These are phyloP conservation scores for Rubia balearica DNA, from an alignment of 305 asterid species.

Conservation along the genomic window DNA sequence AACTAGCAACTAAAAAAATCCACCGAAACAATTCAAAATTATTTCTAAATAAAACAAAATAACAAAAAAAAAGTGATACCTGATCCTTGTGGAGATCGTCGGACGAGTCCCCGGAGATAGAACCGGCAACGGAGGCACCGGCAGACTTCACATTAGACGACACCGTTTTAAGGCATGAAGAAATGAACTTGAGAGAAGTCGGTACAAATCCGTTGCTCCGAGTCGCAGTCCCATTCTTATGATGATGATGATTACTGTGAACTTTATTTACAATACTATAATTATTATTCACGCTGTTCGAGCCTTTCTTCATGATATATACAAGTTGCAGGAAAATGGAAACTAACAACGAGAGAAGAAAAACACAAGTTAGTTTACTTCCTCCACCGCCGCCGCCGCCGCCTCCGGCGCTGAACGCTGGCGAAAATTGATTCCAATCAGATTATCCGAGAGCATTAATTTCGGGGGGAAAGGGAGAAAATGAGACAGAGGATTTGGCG, in stretches of 20 bases:
- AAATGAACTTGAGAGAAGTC: conserved; percentile 74
- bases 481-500: conserved; percentile 19
- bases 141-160: conserved; percentile 82
- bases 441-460: conserved; percentile 23
- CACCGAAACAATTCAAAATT: neutral
- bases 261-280: conserved; percentile 13
- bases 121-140: conserved; percentile 77
- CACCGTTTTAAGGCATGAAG: conserved; percentile 91
- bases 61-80: conserved; percentile 26
- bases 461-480: conserved; percentile 7
- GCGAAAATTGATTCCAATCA: conserved; percentile 24
- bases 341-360: neutral
- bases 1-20: neutral
- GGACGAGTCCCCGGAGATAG: conserved; percentile 49
- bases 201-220: conserved; percentile 53
- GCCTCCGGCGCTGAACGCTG: conserved; percentile 25
- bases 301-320: conserved; percentile 40
- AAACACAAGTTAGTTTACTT: neutral
- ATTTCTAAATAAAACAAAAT: neutral
- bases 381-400: conserved; percentile 18
- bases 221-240: conserved; percentile 24
- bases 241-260: conserved; percentile 12
- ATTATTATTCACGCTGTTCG: conserved; percentile 19
- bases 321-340: conserved; percentile 14
- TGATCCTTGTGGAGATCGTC: conserved; percentile 87